These are phyloP conservation scores for Durotheca rogersii DNA, from an alignment of 495 filamentous ascomycete genomes.

Conservation along the genomic window DNA sequence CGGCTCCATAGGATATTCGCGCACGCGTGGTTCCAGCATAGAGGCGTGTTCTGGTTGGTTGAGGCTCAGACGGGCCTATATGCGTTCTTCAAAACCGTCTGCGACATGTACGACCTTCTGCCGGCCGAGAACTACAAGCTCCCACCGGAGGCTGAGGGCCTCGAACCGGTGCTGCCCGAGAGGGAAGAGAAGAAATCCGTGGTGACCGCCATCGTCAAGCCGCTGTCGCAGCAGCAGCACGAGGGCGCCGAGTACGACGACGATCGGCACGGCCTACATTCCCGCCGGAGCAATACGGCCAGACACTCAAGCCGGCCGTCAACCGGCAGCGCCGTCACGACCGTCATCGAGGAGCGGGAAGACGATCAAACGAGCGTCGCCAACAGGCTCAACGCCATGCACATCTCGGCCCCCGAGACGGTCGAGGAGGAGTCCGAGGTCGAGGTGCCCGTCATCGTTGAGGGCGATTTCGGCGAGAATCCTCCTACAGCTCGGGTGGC, in stretches of 20 bases:
- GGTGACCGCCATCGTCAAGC: slow-evolving; percentile 47
- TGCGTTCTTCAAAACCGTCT: slow-evolving; percentile 94
- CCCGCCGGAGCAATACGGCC: slow-evolving; percentile 63
- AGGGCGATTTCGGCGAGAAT: slow-evolving; percentile 35
- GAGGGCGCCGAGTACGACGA: slow-evolving; percentile 40
- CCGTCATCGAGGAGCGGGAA: slow-evolving; percentile 70
- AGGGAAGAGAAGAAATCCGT: slow-evolving; percentile 39
- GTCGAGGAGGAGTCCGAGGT: slow-evolving; percentile 44
- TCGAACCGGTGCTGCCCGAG: slow-evolving; percentile 43
- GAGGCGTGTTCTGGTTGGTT: slow-evolving; percentile 93
- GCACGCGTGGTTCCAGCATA: slow-evolving; percentile 97
- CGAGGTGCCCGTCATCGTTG: slow-evolving; percentile 49
- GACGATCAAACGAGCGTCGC: slow-evolving; percentile 53
- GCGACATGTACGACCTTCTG: slow-evolving; percentile 83
- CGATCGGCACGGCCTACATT: slow-evolving; percentile 41
- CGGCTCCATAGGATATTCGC: slow-evolving; percentile 95
- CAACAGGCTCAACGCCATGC: slow-evolving; percentile 42
- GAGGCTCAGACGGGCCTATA: slow-evolving; percentile 86
- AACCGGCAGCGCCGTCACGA: slow-evolving; percentile 69
- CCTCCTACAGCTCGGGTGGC: slow-evolving; percentile 8
- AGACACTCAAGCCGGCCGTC: slow-evolving; percentile 73
- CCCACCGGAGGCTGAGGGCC: slow-evolving; percentile 86
- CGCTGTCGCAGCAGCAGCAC: slow-evolving; percentile 43
- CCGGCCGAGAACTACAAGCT: slow-evolving; percentile 94
- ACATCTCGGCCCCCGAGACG: slow-evolving; percentile 40